These are phyloP conservation scores for Gossypium rotundifolium DNA, from an alignment of 345 rosid genomes.

Conservation along the genomic window DNA sequence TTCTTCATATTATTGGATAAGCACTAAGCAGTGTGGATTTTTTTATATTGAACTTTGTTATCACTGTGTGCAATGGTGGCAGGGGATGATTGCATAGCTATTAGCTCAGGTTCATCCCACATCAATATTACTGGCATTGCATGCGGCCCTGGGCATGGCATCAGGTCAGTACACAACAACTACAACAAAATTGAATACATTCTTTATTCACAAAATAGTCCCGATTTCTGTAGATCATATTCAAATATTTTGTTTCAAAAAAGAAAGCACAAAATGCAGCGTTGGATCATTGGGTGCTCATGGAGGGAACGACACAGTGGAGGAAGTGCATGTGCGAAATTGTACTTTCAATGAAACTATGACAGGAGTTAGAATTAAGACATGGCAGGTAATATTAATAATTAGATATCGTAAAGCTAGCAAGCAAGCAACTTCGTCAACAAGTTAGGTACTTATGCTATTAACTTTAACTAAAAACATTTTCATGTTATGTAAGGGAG, in stretches of 20 bases:
- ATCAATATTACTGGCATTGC: constrained; percentile 22
- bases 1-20: not conserved
- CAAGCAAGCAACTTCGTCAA: not conserved
- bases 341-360: constrained; percentile 4
- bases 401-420: not conserved
- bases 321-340: constrained; percentile 10
- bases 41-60: not conserved
- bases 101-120: constrained; percentile 26
- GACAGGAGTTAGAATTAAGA: constrained; percentile 13
- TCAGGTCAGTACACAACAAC: constrained; percentile 19
- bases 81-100: constrained; percentile 68
- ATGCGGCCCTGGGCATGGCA: constrained; percentile 43
- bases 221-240: too few relatives aligned
- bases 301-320: not conserved
- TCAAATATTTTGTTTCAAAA: not conserved
- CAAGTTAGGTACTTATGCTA: not conserved
- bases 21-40: not conserved
- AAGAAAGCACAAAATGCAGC: not conserved
- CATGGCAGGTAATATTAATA: constrained; percentile 4
- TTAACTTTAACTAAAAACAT: not conserved
- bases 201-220: not conserved
- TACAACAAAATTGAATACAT: too few relatives aligned
- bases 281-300: constrained; percentile 2
- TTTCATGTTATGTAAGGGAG: not conserved
- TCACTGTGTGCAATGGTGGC: not conserved